Evolutionary conservation across 768 basidiomycete species (phyloP), one percentile per base, ranked within the genome.

Genomic region (Cystobasidium ongulense): DNA sequence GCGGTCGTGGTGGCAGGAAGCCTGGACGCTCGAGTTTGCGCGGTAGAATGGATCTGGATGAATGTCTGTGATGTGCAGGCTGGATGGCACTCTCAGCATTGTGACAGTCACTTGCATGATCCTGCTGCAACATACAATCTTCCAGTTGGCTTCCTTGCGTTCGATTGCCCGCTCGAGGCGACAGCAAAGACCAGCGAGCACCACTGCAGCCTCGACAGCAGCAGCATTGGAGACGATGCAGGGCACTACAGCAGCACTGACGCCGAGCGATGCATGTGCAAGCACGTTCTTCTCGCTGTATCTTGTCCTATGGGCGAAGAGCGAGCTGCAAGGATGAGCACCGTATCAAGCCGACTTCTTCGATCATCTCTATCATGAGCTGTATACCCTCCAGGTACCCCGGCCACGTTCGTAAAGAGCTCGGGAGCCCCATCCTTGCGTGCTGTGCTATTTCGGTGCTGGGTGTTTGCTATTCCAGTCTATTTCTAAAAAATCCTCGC

Each of bases 61-160:
- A 72, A 91, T 86, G 80, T 92, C 91, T 25, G 89, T 90, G 75
- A 92, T 87, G 78, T 91, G 90, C 29, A 92, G 80, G 81, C 68
- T 71, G 41, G 18, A n/a, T 7, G 46, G 65, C 2, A 8, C 11
- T 10, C 5, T 53, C 39, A 46, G 29, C 39, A 13, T 3, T 54
- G 27, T 67, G 17, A 31, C 27, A 18, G 31, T 5, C 65, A 25
- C 15, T 2, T 15, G 11, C 43, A 23, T 4, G 7, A 5, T 15
- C 25, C 4, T 5, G 8, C 33, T 35, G 3, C 41, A n/a, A 38
- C 65, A 2, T 53, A 67, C 65, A 67, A 67, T 23, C 65, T 38
- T 13, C 63, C 63, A 64, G 63, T 64, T 2, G 38, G 63, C 63
- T 64, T 43, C 25, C 63, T 43, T 64, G 36, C 41, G 18, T 25